phyloP scores from a whole-genome alignment of 1,284 basidiomycete species.

The Microbotryum saponariae region DNA sequence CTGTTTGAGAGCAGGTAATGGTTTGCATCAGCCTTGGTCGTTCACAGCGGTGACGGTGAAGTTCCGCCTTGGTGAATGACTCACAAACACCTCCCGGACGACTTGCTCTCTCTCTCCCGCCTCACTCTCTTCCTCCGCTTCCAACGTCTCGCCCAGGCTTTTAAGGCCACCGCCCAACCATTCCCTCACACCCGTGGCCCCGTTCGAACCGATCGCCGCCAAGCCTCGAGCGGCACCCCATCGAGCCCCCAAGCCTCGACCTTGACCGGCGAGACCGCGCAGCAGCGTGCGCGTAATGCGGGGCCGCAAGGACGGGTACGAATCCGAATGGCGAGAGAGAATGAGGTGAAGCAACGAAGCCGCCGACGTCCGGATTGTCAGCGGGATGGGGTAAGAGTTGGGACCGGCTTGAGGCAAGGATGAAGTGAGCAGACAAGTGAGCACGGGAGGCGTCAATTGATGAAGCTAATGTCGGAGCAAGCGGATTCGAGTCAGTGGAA shows the following conservation, averaged over 20 bases:
- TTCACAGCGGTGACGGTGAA: background rate
- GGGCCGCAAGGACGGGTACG: constrained; percentile 72
- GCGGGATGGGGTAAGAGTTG: constrained; percentile 35
- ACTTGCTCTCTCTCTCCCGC: constrained; percentile 46
- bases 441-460: constrained; percentile 85
- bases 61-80: background rate
- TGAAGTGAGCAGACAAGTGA: constrained; percentile 82
- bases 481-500: background rate
- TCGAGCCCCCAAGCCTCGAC: constrained; percentile 60
- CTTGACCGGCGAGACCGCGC: constrained; percentile 55
- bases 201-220: constrained; percentile 50
- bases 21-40: background rate
- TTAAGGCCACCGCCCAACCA: constrained; percentile 30
- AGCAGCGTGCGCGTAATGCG: constrained; percentile 88
- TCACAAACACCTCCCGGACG: constrained; percentile 26
- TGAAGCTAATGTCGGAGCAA: constrained; percentile 57
- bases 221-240: constrained; percentile 73
- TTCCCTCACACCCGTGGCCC: constrained; percentile 55
- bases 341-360: constrained; percentile 69
- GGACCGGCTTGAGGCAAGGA: constrained; percentile 50
- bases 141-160: constrained; percentile 57
- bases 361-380: constrained; percentile 63
- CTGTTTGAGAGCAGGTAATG: background rate
- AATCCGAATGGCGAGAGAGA: constrained; percentile 53
- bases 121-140: constrained; percentile 62